Evolutionary conservation across 306 rosid species (phyloP).

Genomic region (Cyamopsis tetragonoloba): DNA sequence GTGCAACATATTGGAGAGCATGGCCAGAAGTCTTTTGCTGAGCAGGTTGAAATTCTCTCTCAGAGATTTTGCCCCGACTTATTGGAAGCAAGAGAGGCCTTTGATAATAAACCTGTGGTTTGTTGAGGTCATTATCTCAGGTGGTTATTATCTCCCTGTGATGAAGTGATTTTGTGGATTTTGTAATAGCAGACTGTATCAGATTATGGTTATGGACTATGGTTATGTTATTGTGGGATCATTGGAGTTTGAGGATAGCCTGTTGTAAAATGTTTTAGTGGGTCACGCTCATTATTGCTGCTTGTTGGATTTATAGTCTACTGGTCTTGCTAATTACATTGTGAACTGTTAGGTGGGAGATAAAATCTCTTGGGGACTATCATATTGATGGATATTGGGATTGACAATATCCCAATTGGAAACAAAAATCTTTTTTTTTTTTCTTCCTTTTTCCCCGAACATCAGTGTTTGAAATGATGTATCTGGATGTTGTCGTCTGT

Average conservation of each 20-base stretch:
- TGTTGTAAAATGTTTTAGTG: background rate
- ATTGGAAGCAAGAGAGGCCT: constrained; percentile 57
- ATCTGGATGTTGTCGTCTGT: too few relatives aligned
- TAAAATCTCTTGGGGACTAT: background rate
- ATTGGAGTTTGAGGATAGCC: background rate
- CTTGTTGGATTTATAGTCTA: background rate
- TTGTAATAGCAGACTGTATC: background rate
- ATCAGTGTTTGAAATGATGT: too few relatives aligned
- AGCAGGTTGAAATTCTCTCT: constrained; percentile 68
- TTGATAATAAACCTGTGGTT: constrained; percentile 42
- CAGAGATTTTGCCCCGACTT: constrained; percentile 52
- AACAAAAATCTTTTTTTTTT: too few relatives aligned
- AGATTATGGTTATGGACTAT: background rate
- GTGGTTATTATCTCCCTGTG: background rate
- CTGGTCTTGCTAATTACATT: background rate
- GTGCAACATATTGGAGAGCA: constrained; percentile 52
- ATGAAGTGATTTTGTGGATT: background rate
- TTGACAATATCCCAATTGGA: too few relatives aligned
- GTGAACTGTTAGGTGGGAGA: background rate
- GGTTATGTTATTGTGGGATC: background rate
- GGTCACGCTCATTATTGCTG: background rate
- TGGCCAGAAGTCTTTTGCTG: constrained; percentile 53
- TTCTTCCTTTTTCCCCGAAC: too few relatives aligned
- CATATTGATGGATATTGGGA: too few relatives aligned
- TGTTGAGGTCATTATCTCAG: constrained; percentile 24